Evolutionary conservation across 331 rosid species (phyloP).

Genomic region (Malus hybrid): DNA sequence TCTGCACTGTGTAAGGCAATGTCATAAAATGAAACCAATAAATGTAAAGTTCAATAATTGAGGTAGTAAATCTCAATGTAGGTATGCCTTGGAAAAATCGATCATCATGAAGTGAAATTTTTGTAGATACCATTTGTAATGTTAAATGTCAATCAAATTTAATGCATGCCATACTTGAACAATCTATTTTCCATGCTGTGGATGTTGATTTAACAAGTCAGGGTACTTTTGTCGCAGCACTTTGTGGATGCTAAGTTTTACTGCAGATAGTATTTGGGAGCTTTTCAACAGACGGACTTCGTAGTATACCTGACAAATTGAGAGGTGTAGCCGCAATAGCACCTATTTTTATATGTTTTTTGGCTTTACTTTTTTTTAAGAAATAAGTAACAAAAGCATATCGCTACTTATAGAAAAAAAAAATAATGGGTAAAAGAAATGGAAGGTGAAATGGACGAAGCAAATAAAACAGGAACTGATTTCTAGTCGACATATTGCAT

Average conservation of each 20-base stretch:
- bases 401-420: too few relatives aligned
- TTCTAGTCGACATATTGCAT: too few relatives aligned
- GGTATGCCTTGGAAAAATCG: not conserved
- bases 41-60: not conserved
- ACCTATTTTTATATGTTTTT: too few relatives aligned
- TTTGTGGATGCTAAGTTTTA: slow-evolving; percentile 58
- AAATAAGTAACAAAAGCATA: too few relatives aligned
- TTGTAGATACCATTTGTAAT: not conserved
- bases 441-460: too few relatives aligned
- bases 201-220: slow-evolving; percentile 62
- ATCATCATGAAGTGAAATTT: not conserved
- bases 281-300: slow-evolving; percentile 9
- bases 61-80: not conserved
- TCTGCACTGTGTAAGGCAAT: slow-evolving; percentile 46
- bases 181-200: slow-evolving; percentile 67
- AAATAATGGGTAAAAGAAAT: too few relatives aligned
- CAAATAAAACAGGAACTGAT: too few relatives aligned
- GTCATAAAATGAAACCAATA: slow-evolving; percentile 1
- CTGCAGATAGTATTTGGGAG: slow-evolving; percentile 39
- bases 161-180: slow-evolving; percentile 44
- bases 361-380: too few relatives aligned
- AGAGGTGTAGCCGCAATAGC: too few relatives aligned
- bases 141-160: not conserved
- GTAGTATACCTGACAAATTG: too few relatives aligned
- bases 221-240: slow-evolving; percentile 53